Evolutionary conservation across 257 asterid genomes (phyloP), one percentile per base, ranked within the genome.

Genomic region (Thymus quinquecostatus): DNA sequence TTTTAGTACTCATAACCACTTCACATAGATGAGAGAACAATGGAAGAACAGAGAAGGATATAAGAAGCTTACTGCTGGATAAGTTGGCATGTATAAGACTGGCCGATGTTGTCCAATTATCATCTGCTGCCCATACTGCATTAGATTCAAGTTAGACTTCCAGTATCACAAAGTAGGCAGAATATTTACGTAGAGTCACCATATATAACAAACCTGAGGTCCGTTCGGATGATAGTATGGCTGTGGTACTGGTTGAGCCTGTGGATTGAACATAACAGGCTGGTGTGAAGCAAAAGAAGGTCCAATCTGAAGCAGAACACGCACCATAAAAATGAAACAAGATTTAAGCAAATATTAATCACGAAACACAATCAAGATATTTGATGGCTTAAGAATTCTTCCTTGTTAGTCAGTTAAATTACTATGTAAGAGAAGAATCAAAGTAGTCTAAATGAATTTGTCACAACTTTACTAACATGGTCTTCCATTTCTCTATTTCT

Each of bases 121-220:
- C 97, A 95, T 88, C 75, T 89, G 98, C 81, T 90, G 99, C 44
- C 91, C 96, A 76, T 86, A 91, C 93, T 87, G 91, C 78, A 79
- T 64, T 8, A 11, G 43, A 36, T 70, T 72, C 29, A 66, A 60
- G 66, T 75, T 57, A 68, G 56, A 58, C 32, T 43, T 34, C 72
- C 3, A 66, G 2, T 29, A 72, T 13, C 28, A 64, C 1, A 14
- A 64, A 38, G 14, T 44, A 50, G 49, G 55, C 44, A 62, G 45
- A 77, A 28, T 60, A 60, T n/a, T 68, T 40, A 48, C 61, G 65
- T 8, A 10, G 30, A 6, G 74, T 32, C 30, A 29, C 27, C 38
- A 45, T 54, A 60, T 45, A 48, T 29, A 49, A 83, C 84, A 58
- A 72, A 92, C 99, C 98, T 89, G 99, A 75, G 94, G 96, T 77